phyloP scores from a whole-genome alignment of 2,329 filamentous ascomycete genomes.

The Aspergillus clavatus region DNA sequence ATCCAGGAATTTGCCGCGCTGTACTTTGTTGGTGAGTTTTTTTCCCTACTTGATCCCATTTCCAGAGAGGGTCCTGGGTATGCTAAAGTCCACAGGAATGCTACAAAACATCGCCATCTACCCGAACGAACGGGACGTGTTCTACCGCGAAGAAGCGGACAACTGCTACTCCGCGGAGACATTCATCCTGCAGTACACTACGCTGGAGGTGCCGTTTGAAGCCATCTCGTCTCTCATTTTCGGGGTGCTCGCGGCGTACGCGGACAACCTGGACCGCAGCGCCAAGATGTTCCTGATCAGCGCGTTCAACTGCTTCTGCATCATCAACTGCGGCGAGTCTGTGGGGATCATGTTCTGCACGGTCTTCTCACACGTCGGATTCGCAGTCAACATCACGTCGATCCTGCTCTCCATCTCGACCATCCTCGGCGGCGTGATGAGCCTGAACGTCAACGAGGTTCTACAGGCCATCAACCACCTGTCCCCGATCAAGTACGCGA shows the following conservation, averaged over 20 bases:
- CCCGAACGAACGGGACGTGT: slow-evolving; percentile 67
- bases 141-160: slow-evolving; percentile 72
- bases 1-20: slow-evolving; percentile 64
- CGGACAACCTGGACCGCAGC: slow-evolving; percentile 60
- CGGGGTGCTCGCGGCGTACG: slow-evolving; percentile 59
- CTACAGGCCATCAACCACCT: slow-evolving; percentile 67
- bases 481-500: slow-evolving; percentile 64
- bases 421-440: slow-evolving; percentile 67
- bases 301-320: slow-evolving; percentile 65
- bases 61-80: neutral
- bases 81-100: slow-evolving; percentile 55
- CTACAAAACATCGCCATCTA: slow-evolving; percentile 73
- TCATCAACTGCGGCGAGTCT: slow-evolving; percentile 70
- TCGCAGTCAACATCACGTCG: slow-evolving; percentile 68
- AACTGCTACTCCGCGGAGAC: slow-evolving; percentile 66
- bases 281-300: slow-evolving; percentile 62
- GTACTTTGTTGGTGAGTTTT: slow-evolving; percentile 34
- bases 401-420: slow-evolving; percentile 66
- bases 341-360: slow-evolving; percentile 78
- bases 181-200: slow-evolving; percentile 66
- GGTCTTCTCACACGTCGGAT: slow-evolving; percentile 67
- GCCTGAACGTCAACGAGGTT: slow-evolving; percentile 62
- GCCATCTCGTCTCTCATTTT: slow-evolving; percentile 62
- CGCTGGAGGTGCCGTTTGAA: slow-evolving; percentile 69
- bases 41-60: neutral